Percentiles rank a stretch among this genome's conserved stretches.
These are phyloP conservation scores for Macrocybe gigantea DNA, from an alignment of 768 basidiomycete species.

Conservation along the genomic window DNA sequence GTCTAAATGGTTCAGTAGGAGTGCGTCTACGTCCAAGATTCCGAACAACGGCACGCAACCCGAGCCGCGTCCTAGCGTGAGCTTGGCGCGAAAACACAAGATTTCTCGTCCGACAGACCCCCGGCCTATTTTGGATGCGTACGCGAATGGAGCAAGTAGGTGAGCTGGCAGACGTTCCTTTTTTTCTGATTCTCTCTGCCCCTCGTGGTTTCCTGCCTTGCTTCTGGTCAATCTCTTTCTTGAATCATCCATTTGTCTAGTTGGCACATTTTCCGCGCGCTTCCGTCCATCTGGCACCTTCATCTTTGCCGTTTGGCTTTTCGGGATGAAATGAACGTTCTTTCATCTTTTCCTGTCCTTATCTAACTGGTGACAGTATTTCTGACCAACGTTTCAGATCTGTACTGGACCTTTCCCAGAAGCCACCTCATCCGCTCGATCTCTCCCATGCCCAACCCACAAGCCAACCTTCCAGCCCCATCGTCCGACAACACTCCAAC, in stretches of 20 bases:
- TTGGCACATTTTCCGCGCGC: too few species aligned
- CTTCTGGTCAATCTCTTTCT: constrained; percentile 5
- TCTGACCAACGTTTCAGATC: constrained; percentile 36
- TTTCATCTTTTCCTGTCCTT: too few species aligned
- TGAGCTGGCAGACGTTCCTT: constrained; percentile 26
- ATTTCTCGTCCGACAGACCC: constrained; percentile 85
- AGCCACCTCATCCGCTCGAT: constrained; percentile 39
- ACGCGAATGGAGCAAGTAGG: constrained; percentile 44
- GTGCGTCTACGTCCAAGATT: constrained; percentile 47
- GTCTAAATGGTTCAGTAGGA: constrained; percentile 67
- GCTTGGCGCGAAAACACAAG: constrained; percentile 57
- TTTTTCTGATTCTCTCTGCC: background rate
- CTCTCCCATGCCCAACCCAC: constrained; percentile 28
- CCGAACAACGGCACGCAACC: constrained; percentile 20
- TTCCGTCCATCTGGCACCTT: too few species aligned
- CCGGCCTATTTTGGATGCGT: constrained; percentile 62
- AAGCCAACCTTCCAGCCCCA: constrained; percentile 34
- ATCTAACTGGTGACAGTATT: too few species aligned
- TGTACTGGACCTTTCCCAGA: constrained; percentile 54
- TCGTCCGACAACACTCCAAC: constrained; percentile 7
- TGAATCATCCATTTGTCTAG: background rate
- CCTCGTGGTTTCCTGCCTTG: background rate
- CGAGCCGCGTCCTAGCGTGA: constrained; percentile 44
- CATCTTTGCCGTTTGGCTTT: too few species aligned
- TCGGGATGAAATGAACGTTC: too few species aligned